Base-by-base conservation (phyloP, 257 asterid species). In the Apocynum venetum region DNA sequence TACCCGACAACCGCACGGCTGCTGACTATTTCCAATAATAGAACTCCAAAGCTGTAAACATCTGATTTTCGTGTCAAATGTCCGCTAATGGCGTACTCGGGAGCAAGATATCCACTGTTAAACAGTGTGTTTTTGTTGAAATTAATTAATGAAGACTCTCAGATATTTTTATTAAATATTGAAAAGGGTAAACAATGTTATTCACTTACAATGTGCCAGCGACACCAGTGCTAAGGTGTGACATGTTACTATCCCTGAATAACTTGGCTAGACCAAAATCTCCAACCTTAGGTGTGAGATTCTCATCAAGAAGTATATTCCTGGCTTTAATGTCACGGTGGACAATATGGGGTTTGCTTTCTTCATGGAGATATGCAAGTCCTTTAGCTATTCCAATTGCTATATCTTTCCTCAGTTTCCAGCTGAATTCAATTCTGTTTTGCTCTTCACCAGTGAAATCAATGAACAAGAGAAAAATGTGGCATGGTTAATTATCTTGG, bases 241-340 rank as follows among this genome's bases (percentile, higher is more conserved):
- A 89, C 4, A 48, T 83, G 52, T 88, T 71, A 49, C 61, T 80
- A 71, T 89, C 96, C n/a, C 86, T 75, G 43, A 91, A 87, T 44
- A 93, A 81, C 77, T 86, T 91, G 20, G 97, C 90, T 74, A 93
- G 80, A 84, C 97, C 98, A 61, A 93, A 93, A 84, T 93, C 98
- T 0, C 91, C 89, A 4, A 93, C 80, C 56, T 91, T 93, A n/a
- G 98, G 93, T 1, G 81, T 83, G 78, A 88, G 88, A 75, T 91
- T 76, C 19, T 69, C 78, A 73, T 93, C 94, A 25, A 93, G 85
- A 75, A 93, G 96, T 77, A 93, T 89, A 48, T 93, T 91, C 77
- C 93, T 87, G 8, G 94, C 85, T 82, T 93, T 93, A 66, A 93
- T 87, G 77, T 93, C 96, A 13, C 98, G 85, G 66, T 90, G 98